Conservation (phyloP, 2,329 filamentous ascomycete species). For the Berkeleyomyces basicola region DNA sequence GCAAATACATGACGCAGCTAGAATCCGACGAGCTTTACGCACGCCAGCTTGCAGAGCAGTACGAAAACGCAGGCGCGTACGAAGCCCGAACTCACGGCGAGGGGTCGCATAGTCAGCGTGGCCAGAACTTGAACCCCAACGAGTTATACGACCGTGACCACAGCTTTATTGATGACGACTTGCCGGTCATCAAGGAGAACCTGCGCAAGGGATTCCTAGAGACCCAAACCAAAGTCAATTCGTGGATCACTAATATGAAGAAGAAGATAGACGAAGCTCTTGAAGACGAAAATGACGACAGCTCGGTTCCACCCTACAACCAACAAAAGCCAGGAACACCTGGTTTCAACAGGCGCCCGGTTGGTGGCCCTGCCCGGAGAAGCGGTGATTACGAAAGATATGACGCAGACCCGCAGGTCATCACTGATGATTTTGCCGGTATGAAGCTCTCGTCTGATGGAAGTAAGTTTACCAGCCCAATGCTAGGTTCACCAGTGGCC, state of each 20-base stretch:
- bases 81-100: conserved; percentile 31
- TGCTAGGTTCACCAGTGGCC: too few relatives aligned
- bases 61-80: conserved; percentile 46
- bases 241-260: conserved; percentile 79
- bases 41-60: conserved; percentile 83
- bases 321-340: conserved; percentile 3
- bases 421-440: conserved; percentile 74
- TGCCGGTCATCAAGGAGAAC: conserved; percentile 84
- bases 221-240: conserved; percentile 83
- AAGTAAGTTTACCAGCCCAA: conserved; percentile 29
- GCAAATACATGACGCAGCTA: conserved; percentile 56
- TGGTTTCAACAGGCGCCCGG: conserved; percentile 30
- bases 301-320: conserved; percentile 1
- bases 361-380: conserved; percentile 44
- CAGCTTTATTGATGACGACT: conserved; percentile 90
- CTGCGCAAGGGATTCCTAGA: conserved; percentile 88
- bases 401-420: conserved; percentile 80
- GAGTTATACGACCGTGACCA: conserved; percentile 49
- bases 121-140: conserved; percentile 36
- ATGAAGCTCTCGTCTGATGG: conserved; percentile 47
- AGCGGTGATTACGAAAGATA: conserved; percentile 86
- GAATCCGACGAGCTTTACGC: conserved; percentile 86
- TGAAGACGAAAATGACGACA: conserved; percentile 46
- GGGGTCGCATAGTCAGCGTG: conserved; percentile 15
- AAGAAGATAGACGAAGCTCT: conserved; percentile 89